Evolutionary conservation across 192 early-diverging fungal genomes (phyloP).

Genomic region (Rhizoclosmatium sp.): DNA sequence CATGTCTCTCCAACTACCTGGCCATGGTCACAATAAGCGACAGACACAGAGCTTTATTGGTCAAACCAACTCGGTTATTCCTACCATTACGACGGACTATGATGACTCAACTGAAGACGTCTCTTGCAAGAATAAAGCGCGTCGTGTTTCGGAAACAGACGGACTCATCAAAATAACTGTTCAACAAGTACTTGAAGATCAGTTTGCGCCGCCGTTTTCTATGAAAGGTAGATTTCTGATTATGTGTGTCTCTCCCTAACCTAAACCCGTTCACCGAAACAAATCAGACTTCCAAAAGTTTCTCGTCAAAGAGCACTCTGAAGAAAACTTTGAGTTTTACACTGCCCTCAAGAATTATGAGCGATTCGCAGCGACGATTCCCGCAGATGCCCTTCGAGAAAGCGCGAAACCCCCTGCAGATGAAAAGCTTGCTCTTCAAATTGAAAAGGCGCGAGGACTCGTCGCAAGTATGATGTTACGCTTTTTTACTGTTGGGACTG

Average conservation of each 20-base stretch:
- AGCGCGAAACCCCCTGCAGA: background rate
- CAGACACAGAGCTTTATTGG: no score
- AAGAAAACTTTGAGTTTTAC: constrained; percentile 19
- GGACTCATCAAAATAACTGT: constrained; percentile 7
- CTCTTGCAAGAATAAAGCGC: background rate
- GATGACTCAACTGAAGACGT: no score
- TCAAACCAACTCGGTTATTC: no score
- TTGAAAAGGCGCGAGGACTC: background rate
- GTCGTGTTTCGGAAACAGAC: background rate
- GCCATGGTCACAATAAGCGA: no score
- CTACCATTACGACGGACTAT: no score
- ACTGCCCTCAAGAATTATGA: constrained; percentile 3
- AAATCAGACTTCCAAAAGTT: constrained; percentile 20
- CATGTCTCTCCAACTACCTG: no score
- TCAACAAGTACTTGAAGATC: constrained; percentile 18
- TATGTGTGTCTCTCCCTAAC: background rate
- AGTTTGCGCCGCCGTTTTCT: constrained; percentile 16
- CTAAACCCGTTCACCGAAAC: background rate
- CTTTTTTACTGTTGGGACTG: background rate
- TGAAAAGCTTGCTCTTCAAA: background rate
- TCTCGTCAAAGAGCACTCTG: constrained; percentile 9
- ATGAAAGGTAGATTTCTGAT: background rate
- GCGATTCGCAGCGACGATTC: constrained; percentile 4
- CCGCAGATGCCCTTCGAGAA: background rate
- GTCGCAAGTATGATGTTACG: background rate